These are phyloP conservation scores for Colletotrichum sp. DNA, from an alignment of 2,329 filamentous ascomycete species.

Conservation along the genomic window DNA sequence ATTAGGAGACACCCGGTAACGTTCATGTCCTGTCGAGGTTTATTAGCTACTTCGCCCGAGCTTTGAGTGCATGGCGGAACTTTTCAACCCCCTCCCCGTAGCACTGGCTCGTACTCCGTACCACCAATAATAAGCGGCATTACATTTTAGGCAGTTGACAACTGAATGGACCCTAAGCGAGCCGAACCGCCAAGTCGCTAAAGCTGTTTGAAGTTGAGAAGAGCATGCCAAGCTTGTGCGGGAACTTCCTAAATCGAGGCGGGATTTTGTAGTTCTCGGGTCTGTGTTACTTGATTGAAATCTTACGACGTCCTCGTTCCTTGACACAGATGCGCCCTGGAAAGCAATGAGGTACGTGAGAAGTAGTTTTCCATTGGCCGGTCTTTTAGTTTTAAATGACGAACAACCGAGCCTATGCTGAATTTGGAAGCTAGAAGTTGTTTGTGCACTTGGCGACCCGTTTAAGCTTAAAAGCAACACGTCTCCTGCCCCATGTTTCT, in stretches of 20 bases:
- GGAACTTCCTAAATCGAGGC: background rate
- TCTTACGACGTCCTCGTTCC: background rate
- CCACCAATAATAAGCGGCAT: background rate
- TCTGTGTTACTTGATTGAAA: background rate
- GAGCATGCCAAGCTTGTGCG: background rate
- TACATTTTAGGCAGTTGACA: background rate
- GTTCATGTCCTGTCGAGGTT: background rate
- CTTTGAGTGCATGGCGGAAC: background rate
- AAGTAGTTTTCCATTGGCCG: background rate
- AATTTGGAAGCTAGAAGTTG: background rate
- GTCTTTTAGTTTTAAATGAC: background rate
- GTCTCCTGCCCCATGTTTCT: conserved; percentile 12
- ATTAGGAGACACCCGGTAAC: background rate
- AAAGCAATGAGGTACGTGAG: background rate
- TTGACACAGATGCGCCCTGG: background rate
- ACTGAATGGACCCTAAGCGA: background rate
- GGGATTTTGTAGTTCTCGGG: background rate
- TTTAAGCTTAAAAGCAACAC: conserved; percentile 15
- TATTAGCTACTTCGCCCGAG: background rate
- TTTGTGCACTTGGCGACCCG: conserved; percentile 1
- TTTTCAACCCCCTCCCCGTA: background rate
- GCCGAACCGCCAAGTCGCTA: background rate
- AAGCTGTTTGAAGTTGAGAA: background rate
- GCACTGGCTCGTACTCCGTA: background rate
- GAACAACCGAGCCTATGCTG: conserved; percentile 15